phyloP scores from a whole-genome alignment of 2,329 filamentous ascomycete genomes.

The Nemania serpens region DNA sequence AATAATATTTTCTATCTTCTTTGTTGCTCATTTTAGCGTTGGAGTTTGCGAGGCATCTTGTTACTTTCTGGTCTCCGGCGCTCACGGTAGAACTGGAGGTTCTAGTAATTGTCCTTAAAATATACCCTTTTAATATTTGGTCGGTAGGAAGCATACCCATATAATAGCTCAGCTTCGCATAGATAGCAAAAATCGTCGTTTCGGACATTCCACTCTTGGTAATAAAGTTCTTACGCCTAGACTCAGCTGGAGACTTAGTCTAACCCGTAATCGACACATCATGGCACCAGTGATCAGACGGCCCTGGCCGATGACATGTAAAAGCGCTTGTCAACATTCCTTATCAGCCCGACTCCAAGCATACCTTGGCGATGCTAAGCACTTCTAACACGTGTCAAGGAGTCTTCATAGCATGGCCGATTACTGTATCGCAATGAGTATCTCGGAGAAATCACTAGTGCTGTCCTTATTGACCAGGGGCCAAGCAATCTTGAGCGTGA shows the following conservation, averaged over 20 bases:
- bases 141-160: background rate
- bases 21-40: conserved; percentile 22
- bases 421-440: conserved; percentile 19
- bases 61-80: conserved; percentile 2
- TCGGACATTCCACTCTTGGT: too few species aligned
- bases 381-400: conserved; percentile 1
- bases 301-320: conserved; percentile 10
- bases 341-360: conserved; percentile 1
- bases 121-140: conserved; percentile 19
- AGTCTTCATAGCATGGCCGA: conserved; percentile 11
- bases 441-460: background rate
- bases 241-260: background rate
- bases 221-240: background rate
- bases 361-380: conserved; percentile 13
- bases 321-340: background rate
- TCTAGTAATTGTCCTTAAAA: conserved; percentile 19
- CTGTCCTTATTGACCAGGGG: background rate
- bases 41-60: conserved; percentile 19
- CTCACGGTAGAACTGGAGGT: background rate
- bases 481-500: conserved; percentile 3
- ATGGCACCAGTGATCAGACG: conserved; percentile 2
- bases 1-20: conserved; percentile 3
- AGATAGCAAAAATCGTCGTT: background rate
- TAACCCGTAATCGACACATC: background rate
- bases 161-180: background rate